Evolutionary conservation across 192 early-diverging fungal genomes (phyloP), one percentile per base, ranked within the genome.

Genomic region (Backusella luteola): DNA sequence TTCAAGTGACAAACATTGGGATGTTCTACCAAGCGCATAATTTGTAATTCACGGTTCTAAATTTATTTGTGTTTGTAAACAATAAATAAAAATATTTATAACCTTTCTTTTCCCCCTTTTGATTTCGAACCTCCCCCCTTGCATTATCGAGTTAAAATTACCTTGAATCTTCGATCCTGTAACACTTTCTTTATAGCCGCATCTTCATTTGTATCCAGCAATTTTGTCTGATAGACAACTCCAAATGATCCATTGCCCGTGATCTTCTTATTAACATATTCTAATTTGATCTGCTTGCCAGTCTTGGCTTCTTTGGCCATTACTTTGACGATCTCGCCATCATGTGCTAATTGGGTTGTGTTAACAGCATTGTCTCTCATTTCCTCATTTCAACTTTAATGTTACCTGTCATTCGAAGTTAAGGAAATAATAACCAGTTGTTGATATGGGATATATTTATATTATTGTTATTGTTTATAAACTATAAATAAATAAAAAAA

Each of bases 171-270:
- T 85, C 94, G 95, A 81, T 99, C 97, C 89, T 98, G 97, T 36
- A 97, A 83, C 9, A 99, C 97, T 84, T 97, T 98, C 86, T 99
- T 99, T 78, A 99, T 97, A 66, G 97, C 97, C 34, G 91, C 93
- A 66, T 91, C 89, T 78, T 98, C 94, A 72, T 89, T 85, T 67
- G 89, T 89, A 74, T 92, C 88, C 44, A 95, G 84, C 32, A 98
- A 80, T 83, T 94, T 93, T 36, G 96, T 96, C 84, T 97, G 96
- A 84, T 93, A 97, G 21, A 99, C 97, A 12, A 99, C 96, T 66
- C 97, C 97, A 84, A 99, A 99, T 34, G 95, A 96, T 6, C 97
- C 97, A 78, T 97, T 98, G 75, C 97, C 97, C 59, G 97, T 90
- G 46, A 97, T 92, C 80, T 96, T 96, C 83, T 91, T 93, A 79